phyloP scores from a whole-genome alignment of 805 yeast genomes.

The Ogataea methanolica region DNA sequence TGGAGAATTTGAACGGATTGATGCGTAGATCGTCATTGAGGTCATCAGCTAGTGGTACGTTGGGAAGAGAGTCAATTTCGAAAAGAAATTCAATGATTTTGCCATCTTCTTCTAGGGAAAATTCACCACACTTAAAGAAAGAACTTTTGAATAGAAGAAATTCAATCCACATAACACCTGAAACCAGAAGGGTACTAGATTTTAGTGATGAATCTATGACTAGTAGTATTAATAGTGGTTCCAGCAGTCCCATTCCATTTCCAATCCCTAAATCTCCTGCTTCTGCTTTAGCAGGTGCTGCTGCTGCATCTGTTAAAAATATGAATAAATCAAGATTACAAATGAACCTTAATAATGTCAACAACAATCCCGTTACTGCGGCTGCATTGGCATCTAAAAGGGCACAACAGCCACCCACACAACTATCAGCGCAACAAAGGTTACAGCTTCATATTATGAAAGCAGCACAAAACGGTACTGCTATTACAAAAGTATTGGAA shows the following conservation, averaged over 20 bases:
- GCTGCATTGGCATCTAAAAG: constrained; percentile 20
- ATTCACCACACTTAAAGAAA: constrained; percentile 3
- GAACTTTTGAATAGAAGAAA: constrained; percentile 5
- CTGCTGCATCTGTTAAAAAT: constrained; percentile 22
- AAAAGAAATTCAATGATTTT: constrained; percentile 3
- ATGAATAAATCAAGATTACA: not conserved
- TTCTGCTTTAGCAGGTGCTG: constrained; percentile 24
- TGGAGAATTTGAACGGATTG: not conserved
- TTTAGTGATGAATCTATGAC: constrained; percentile 1
- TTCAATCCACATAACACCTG: constrained; percentile 14
- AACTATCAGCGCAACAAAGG: constrained; percentile 31
- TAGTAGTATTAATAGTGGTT: not conserved
- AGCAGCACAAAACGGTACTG: constrained; percentile 28
- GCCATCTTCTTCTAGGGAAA: constrained; percentile 1
- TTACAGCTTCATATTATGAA: constrained; percentile 31
- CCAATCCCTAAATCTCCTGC: constrained; percentile 12
- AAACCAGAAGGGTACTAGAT: constrained; percentile 7
- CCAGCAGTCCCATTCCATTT: constrained; percentile 1
- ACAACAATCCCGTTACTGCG: constrained; percentile 18
- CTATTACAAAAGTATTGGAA: constrained; percentile 24
- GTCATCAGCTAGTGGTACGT: constrained; percentile 4
- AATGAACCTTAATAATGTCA: not conserved
- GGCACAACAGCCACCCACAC: constrained; percentile 9
- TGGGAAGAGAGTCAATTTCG: not conserved
- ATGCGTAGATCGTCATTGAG: constrained; percentile 6